Evolutionary conservation across 2,329 filamentous ascomycete species (phyloP).

Genomic region (Gnomoniopsis smithogilvyi): DNA sequence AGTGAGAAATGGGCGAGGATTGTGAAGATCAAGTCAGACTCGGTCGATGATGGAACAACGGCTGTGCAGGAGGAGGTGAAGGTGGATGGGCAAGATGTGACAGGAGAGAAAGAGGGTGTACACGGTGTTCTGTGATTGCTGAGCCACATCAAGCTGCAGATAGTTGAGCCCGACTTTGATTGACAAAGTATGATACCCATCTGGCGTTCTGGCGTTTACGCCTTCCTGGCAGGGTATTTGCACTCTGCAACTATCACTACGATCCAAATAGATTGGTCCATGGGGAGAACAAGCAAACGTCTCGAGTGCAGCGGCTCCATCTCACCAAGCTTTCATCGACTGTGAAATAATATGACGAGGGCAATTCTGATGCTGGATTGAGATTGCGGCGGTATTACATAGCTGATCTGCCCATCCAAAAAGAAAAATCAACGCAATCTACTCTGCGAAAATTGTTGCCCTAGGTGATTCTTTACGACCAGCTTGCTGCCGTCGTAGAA

Average conservation of each 20-base stretch:
- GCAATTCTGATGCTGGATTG: too few species aligned
- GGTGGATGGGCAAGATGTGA: not conserved
- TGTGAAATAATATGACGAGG: too few species aligned
- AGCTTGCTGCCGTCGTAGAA: not conserved
- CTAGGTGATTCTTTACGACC: not conserved
- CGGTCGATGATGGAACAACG: not conserved
- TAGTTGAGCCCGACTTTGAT: not conserved
- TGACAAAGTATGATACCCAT: not conserved
- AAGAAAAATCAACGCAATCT: too few species aligned
- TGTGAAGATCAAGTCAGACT: not conserved
- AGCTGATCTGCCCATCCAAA: too few species aligned
- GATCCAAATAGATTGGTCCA: not conserved
- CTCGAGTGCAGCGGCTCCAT: too few species aligned
- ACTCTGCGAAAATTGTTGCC: too few species aligned
- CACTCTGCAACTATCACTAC: not conserved
- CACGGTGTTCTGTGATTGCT: not conserved
- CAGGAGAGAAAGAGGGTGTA: not conserved
- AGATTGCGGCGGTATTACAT: too few species aligned
- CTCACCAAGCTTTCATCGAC: too few species aligned
- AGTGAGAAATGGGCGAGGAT: constrained; percentile 14
- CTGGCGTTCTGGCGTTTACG: not conserved
- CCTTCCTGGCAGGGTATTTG: not conserved
- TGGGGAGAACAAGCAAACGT: not conserved
- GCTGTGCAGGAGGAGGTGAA: not conserved
- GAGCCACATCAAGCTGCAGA: not conserved